These are phyloP conservation scores for Beta corolliflora DNA, from an alignment of 179 eudicot species.

Conservation along the genomic window DNA sequence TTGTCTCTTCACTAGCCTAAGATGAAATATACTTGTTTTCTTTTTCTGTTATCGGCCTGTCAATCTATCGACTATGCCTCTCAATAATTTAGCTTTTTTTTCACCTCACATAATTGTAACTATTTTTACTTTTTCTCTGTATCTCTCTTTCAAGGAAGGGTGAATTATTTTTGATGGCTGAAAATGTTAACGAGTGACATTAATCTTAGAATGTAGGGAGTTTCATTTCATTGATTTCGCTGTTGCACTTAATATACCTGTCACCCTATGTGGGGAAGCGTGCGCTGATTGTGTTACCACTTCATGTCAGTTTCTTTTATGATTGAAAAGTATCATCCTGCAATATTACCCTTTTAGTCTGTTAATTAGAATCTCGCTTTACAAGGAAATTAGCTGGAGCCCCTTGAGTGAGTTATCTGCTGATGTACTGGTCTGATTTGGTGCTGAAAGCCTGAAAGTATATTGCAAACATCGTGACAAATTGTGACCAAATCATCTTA, in stretches of 20 bases:
- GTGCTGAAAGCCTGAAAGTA: not conserved
- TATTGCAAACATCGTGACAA: not conserved
- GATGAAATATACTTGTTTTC: not conserved
- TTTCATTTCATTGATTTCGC: not conserved
- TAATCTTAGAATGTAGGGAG: not conserved
- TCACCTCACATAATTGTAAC: not conserved
- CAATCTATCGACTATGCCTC: not conserved
- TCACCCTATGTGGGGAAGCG: not conserved
- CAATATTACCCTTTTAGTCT: not conserved
- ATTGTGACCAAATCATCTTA: slow-evolving; percentile 1
- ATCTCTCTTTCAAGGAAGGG: not conserved
- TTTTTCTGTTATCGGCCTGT: not conserved
- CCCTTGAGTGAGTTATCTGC: not conserved
- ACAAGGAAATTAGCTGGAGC: not conserved
- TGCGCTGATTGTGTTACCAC: not conserved
- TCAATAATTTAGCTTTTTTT: not conserved
- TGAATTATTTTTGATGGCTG: not conserved
- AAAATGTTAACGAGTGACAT: not conserved
- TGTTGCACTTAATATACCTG: not conserved
- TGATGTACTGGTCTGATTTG: not conserved
- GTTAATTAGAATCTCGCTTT: not conserved
- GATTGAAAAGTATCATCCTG: not conserved
- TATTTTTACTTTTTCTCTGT: not conserved
- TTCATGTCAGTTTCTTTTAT: not conserved
- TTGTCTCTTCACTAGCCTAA: not conserved